phyloP scores from a whole-genome alignment of 73 alveolate genomes.

The Tetrahymena thermophila region DNA sequence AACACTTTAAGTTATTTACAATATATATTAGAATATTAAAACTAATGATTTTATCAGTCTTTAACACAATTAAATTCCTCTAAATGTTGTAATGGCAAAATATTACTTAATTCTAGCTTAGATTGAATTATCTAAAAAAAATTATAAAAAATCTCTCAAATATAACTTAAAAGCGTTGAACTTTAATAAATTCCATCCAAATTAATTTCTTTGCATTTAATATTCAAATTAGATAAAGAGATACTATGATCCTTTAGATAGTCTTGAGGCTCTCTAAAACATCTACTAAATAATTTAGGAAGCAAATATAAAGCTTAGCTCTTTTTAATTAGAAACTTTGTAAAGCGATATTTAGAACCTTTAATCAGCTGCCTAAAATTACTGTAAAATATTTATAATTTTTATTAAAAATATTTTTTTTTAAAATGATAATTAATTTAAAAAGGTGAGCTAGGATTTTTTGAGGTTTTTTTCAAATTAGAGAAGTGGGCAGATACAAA shows the following conservation, averaged over 20 bases:
- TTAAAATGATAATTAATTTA: neutral
- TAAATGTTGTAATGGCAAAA: neutral
- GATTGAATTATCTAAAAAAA: neutral
- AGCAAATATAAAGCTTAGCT: neutral
- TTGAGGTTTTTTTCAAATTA: neutral
- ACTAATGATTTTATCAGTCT: neutral
- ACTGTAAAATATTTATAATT: neutral
- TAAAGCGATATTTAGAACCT: neutral
- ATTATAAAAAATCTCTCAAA: neutral
- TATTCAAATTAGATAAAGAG: neutral
- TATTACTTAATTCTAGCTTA: neutral
- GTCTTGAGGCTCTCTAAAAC: neutral
- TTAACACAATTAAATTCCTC: neutral
- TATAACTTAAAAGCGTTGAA: neutral
- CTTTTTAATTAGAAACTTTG: neutral
- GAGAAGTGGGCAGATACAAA: neutral
- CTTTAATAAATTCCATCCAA: neutral
- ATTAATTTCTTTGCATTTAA: neutral
- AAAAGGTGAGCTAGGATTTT: neutral
- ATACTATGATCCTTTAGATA: neutral
- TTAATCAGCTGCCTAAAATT: neutral
- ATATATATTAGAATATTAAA: neutral
- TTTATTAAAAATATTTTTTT: neutral
- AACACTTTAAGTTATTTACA: neutral
- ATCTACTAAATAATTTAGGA: neutral